These are phyloP conservation scores for Prinsepia uniflora DNA, from an alignment of 306 rosid genomes.

Conservation along the genomic window DNA sequence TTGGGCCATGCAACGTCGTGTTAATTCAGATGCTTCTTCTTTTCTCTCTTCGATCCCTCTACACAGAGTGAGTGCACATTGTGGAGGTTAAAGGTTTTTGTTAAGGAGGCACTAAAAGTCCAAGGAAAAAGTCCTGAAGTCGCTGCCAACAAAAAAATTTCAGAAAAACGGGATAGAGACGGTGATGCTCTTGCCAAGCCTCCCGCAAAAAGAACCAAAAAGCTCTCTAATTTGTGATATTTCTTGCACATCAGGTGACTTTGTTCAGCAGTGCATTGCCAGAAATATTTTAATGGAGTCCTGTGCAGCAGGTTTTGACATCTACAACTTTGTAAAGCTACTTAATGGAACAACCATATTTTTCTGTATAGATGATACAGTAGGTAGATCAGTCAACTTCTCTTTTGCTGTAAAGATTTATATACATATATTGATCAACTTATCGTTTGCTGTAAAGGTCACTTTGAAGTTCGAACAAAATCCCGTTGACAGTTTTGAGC, in stretches of 20 bases:
- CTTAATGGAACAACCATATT: not conserved
- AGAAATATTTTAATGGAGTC: constrained; percentile 3
- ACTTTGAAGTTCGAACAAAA: too few species aligned
- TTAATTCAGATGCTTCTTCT: constrained; percentile 11
- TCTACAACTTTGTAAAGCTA: not conserved
- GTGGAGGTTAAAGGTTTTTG: constrained; percentile 57
- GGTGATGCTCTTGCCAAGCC: constrained; percentile 39
- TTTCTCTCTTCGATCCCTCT: not conserved
- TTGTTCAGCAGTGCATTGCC: not conserved
- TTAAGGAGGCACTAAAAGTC: constrained; percentile 42
- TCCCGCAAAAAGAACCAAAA: constrained; percentile 40
- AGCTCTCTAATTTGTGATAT: constrained; percentile 38
- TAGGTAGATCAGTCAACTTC: not conserved
- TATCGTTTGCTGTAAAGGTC: too few species aligned
- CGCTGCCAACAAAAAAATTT: constrained; percentile 12
- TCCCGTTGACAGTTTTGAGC: too few species aligned
- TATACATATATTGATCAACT: not conserved
- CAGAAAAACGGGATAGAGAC: not conserved
- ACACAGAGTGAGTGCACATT: constrained; percentile 57
- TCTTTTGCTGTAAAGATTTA: not conserved
- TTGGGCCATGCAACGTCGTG: not conserved
- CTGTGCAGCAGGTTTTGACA: constrained; percentile 18
- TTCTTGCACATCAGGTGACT: constrained; percentile 3
- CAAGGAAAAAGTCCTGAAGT: constrained; percentile 29
- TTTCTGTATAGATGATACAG: constrained; percentile 3